These are phyloP conservation scores for Phytophthora constricta DNA, from an alignment of 352 stramenopile genomes.

Conservation along the genomic window DNA sequence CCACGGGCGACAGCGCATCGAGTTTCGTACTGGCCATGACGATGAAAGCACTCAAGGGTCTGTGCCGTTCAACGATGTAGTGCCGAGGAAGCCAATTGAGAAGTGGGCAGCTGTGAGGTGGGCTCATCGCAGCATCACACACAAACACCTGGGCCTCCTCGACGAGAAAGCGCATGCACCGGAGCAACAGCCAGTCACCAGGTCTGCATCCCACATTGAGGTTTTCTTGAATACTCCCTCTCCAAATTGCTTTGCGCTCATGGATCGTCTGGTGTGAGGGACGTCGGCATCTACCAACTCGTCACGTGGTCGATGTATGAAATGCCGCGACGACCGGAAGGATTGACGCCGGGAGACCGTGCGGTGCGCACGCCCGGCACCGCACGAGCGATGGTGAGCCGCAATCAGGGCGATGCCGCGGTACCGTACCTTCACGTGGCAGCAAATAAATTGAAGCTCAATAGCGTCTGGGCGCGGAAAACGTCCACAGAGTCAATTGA, in stretches of 20 bases:
- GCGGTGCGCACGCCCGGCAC: slow-evolving; percentile 33
- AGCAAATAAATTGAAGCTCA: too few relatives aligned
- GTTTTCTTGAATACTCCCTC: slow-evolving; percentile 27
- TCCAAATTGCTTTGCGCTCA: slow-evolving; percentile 30
- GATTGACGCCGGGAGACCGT: slow-evolving; percentile 19
- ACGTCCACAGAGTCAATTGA: too few relatives aligned
- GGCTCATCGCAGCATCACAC: slow-evolving; percentile 10
- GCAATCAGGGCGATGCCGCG: slow-evolving; percentile 32
- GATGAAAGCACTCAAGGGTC: background rate
- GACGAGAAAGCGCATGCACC: background rate
- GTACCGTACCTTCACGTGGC: too few relatives aligned
- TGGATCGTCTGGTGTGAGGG: slow-evolving; percentile 35
- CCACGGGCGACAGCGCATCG: slow-evolving; percentile 26
- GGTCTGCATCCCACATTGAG: slow-evolving; percentile 7
- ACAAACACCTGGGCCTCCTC: too few relatives aligned
- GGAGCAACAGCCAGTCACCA: background rate
- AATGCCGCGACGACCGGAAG: slow-evolving; percentile 22
- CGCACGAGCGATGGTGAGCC: slow-evolving; percentile 29
- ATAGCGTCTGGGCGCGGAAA: too few relatives aligned
- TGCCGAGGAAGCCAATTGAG: slow-evolving; percentile 14
- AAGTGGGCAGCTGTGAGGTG: slow-evolving; percentile 22
- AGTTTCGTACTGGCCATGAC: slow-evolving; percentile 26
- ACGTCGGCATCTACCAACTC: slow-evolving; percentile 5
- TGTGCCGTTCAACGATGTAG: slow-evolving; percentile 1
- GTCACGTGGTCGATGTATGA: slow-evolving; percentile 10